These are phyloP conservation scores for Catharanthus roseus DNA, from an alignment of 257 asterid genomes.

Conservation along the genomic window DNA sequence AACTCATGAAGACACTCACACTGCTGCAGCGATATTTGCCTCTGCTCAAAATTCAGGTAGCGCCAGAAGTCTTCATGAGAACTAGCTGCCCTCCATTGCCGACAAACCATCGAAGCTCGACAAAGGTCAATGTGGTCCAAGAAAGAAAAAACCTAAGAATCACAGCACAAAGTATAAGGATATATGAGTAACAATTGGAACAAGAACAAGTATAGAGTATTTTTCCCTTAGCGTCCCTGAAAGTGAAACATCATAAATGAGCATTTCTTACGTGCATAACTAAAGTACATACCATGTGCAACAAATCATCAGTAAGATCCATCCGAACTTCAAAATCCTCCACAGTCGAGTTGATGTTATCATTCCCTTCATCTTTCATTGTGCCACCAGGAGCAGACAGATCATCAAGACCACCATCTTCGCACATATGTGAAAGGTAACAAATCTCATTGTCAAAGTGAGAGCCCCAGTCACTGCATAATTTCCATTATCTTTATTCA, in stretches of 20 bases:
- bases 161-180: not conserved
- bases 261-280: not conserved
- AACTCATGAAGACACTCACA: conserved; percentile 48
- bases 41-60: conserved; percentile 77
- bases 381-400: conserved; percentile 28
- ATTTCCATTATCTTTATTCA: conserved; percentile 8
- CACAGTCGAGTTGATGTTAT: conserved; percentile 21
- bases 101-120: conserved; percentile 85
- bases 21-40: conserved; percentile 52
- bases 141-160: conserved; percentile 74
- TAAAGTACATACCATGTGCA: conserved; percentile 68
- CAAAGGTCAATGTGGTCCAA: conserved; percentile 86
- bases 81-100: conserved; percentile 95
- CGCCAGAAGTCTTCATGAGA: conserved; percentile 99
- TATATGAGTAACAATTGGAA: not conserved
- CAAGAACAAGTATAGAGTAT: not conserved
- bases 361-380: conserved; percentile 29
- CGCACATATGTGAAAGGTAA: conserved; percentile 26
- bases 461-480: conserved; percentile 67
- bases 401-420: conserved; percentile 26
- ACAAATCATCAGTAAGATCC: conserved; percentile 96
- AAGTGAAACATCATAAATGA: not conserved
- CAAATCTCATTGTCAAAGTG: conserved; percentile 39
- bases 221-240: not conserved
- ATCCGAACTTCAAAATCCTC: conserved; percentile 70